Evolutionary conservation across 176 grass and related monocot species (phyloP), one percentile per base, ranked within the genome.

Genomic region (Cymbopogon citratus): DNA sequence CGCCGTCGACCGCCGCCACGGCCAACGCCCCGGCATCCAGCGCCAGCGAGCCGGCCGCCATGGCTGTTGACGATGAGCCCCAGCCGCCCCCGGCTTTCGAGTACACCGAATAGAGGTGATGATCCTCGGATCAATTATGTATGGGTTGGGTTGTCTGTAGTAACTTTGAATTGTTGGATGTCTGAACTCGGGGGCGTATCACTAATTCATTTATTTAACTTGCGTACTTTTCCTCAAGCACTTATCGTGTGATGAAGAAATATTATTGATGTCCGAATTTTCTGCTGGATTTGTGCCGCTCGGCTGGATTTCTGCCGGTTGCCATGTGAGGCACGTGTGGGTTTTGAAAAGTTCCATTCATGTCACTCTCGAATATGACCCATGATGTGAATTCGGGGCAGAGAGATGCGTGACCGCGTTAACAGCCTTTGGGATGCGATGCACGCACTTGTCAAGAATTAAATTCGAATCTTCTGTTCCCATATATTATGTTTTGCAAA

Each of bases 11-110:
- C 21, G 43, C 69, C 4, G 25, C 68, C 9, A 12, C 81, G 0
- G 44, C 60, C 12, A 91, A 80, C 23, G 44, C 73, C 19, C 34
- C 85, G 0, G 25, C 87, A 16, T 26, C 81, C 2, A 45, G n/a
- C 35, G 85, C 79, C 2, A 38, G 27, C 43, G 85, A 92, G 41
- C 89, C 88, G 13, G 71, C 89, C 1, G 78, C 93, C n/a, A 92
- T 92, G 93, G 85, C 88, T 63, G 88, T 92, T 26, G 93, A 92
- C 39, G 90, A 96, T 45, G 93, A 96, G 80, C 87, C 34, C 34
- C 34, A 36, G 34, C 34, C 93, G 0, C 93, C 93, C 5, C 31
- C 31, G 31, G 31, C 31, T 33, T 33, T 33, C 31, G 31, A 33
- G 31, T 33, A 33, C 31, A 33, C 31, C 31, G 31, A 33, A 33